A percentile compares a stretch with the other conserved stretches of the same genome.
These are phyloP conservation scores for Penicillium sp. DNA, from an alignment of 2,329 filamentous ascomycete species.

Conservation along the genomic window DNA sequence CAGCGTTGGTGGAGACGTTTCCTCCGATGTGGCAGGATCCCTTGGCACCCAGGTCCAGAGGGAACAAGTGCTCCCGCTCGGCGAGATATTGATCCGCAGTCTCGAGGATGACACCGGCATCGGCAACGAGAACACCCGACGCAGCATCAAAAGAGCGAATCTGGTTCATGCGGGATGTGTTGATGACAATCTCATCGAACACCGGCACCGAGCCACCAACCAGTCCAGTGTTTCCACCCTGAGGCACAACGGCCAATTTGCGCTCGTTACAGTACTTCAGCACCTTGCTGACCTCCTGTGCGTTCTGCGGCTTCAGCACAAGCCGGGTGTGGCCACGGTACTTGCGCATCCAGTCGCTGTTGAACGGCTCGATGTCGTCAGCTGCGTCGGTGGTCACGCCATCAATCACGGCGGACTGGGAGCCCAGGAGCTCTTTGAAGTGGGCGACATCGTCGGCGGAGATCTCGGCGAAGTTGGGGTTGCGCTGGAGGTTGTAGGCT, in stretches of 20 bases:
- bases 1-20: conserved; percentile 94
- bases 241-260: conserved; percentile 88
- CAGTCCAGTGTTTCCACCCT: conserved; percentile 94
- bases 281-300: conserved; percentile 86
- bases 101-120: conserved; percentile 90
- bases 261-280: conserved; percentile 94
- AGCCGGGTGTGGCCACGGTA: conserved; percentile 88
- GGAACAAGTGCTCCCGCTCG: conserved; percentile 84
- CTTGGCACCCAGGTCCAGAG: conserved; percentile 95
- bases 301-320: conserved; percentile 81
- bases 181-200: conserved; percentile 97
- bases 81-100: conserved; percentile 83
- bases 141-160: conserved; percentile 92
- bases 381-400: conserved; percentile 72
- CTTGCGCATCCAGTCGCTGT: conserved; percentile 99
- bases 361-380: conserved; percentile 88
- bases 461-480: conserved; percentile 70
- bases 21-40: conserved; percentile 95
- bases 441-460: conserved; percentile 76
- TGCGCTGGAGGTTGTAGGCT: conserved; percentile 73
- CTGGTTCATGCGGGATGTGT: conserved; percentile 83
- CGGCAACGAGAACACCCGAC: conserved; percentile 84
- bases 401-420: conserved; percentile 79
- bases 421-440: conserved; percentile 80
- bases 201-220: conserved; percentile 95